Conservation (phyloP, 306 rosid genomes). For the Echinosophora koreensis region DNA sequence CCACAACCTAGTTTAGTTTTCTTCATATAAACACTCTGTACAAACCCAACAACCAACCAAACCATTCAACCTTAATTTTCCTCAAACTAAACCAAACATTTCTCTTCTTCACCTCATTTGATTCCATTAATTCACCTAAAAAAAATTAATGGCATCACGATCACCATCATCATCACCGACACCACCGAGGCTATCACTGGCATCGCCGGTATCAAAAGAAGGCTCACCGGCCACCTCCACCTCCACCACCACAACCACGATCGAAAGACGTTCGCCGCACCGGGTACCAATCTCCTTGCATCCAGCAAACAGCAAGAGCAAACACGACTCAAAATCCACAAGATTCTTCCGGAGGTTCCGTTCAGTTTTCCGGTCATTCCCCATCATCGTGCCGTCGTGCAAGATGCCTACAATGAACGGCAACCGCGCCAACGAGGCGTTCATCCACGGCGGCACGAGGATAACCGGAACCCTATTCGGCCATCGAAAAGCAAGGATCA, state of each 20-base stretch:
- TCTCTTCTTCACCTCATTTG: not conserved
- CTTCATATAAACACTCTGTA: conserved; percentile 39
- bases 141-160: conserved; percentile 29
- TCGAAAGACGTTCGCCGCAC: too few species aligned
- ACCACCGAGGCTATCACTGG: not conserved
- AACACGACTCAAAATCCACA: conserved; percentile 47
- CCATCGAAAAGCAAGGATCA: conserved; percentile 63
- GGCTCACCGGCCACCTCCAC: not conserved
- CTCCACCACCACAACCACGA: not conserved
- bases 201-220: not conserved
- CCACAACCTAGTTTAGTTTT: conserved; percentile 36
- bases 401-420: conserved; percentile 52
- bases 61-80: conserved; percentile 22
- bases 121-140: conserved; percentile 5
- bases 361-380: conserved; percentile 67
- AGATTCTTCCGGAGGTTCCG: conserved; percentile 57
- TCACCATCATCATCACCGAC: not conserved
- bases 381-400: conserved; percentile 77
- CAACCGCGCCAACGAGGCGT: conserved; percentile 42
- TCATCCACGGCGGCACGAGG: conserved; percentile 64
- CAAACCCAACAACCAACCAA: conserved; percentile 21
- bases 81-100: conserved; percentile 4
- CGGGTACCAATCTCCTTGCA: conserved; percentile 56
- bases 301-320: conserved; percentile 63
- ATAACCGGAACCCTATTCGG: conserved; percentile 88